Conservation (phyloP, 305 asterid genomes). For the Rubia tinctorum region DNA sequence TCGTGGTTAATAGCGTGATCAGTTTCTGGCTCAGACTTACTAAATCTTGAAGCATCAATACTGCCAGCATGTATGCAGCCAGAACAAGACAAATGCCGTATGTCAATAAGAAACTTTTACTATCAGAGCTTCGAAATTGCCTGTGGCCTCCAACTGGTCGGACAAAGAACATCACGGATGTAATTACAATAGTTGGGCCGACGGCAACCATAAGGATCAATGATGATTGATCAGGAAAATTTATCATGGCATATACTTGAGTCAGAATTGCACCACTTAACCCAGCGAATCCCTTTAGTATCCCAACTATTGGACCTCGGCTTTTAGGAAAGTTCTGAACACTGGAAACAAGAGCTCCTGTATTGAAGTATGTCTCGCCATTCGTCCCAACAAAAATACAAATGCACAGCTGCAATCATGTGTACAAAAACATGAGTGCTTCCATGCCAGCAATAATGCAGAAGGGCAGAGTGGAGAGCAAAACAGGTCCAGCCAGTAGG, state of each 20-base stretch:
- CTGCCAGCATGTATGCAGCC: constrained; percentile 77
- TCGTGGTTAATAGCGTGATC: constrained; percentile 42
- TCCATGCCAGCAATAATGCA: not conserved
- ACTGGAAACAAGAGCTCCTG: constrained; percentile 80
- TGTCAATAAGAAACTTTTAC: constrained; percentile 54
- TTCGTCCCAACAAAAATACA: constrained; percentile 84
- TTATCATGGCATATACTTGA: constrained; percentile 63
- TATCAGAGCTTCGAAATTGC: constrained; percentile 61
- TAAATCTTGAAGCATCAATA: constrained; percentile 74
- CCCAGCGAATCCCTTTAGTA: constrained; percentile 93
- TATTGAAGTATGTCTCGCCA: constrained; percentile 95
- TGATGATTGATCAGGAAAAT: constrained; percentile 76
- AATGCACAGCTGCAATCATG: constrained; percentile 65
- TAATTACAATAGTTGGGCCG: constrained; percentile 70
- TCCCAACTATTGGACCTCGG: constrained; percentile 92
- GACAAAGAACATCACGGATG: constrained; percentile 72
- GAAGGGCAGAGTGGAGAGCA: not conserved
- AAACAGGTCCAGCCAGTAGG: not conserved
- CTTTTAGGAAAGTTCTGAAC: constrained; percentile 91
- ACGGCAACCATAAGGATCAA: constrained; percentile 80
- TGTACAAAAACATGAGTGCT: not conserved
- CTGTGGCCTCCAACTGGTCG: constrained; percentile 90
- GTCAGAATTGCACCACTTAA: constrained; percentile 86
- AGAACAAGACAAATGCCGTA: constrained; percentile 61
- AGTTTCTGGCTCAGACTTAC: constrained; percentile 38